Evolutionary conservation across 108 stramenopile genomes (phyloP).

Genomic region (Fragilariopsis cylindrus): DNA sequence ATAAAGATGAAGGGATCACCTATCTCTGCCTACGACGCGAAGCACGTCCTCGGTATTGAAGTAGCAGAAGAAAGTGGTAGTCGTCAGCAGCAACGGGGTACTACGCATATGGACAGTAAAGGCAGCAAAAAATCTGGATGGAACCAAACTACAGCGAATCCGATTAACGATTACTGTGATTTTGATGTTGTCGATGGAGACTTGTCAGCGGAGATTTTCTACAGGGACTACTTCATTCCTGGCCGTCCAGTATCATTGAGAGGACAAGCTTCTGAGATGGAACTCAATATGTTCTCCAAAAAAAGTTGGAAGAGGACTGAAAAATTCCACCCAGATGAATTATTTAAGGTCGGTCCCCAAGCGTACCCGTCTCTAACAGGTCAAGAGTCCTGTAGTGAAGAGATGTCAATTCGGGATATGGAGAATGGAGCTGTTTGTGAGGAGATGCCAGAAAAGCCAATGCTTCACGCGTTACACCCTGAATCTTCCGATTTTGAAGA

Average conservation of each 20-base stretch:
- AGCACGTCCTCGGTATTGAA: conserved; percentile 9
- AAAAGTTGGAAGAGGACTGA: conserved; percentile 10
- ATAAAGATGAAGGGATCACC: conserved; percentile 26
- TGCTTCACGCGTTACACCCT: conserved; percentile 28
- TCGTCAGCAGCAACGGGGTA: not conserved
- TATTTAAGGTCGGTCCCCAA: conserved; percentile 21
- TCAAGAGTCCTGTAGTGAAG: conserved; percentile 8
- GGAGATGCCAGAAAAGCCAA: conserved; percentile 25
- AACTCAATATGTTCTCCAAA: conserved; percentile 19
- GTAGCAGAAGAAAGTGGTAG: not conserved
- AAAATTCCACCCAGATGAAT: conserved; percentile 7
- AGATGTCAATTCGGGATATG: conserved; percentile 10
- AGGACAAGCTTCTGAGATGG: conserved; percentile 7
- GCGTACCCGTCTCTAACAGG: conserved; percentile 27
- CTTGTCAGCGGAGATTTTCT: conserved; percentile 13
- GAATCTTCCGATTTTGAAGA: not conserved
- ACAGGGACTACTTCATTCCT: conserved; percentile 23
- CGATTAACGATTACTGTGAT: conserved; percentile 10
- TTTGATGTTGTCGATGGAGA: conserved; percentile 22
- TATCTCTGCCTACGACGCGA: conserved; percentile 23
- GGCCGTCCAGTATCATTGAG: conserved; percentile 23
- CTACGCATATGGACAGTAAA: no score
- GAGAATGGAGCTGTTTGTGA: conserved; percentile 15
- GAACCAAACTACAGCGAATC: conserved; percentile 12
- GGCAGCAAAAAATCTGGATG: conserved; percentile 7